Percentiles rank a stretch among this genome's conserved stretches.
Conservation (phyloP, 352 stramenopile species). For the Halophytophthora batemanensis region DNA sequence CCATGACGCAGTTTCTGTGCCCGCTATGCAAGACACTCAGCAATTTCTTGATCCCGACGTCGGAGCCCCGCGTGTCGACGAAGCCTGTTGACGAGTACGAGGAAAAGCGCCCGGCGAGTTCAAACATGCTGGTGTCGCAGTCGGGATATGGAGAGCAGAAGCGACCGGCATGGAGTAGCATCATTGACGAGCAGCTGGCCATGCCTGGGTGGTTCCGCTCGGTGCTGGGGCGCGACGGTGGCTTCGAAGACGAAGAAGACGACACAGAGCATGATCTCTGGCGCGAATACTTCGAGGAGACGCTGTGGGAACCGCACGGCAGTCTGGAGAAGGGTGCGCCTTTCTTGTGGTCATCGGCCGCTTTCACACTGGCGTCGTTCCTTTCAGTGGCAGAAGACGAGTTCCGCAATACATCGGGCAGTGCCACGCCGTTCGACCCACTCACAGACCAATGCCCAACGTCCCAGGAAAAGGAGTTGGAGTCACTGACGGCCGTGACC, state of each 20-base stretch:
- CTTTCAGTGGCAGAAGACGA: constrained; percentile 68
- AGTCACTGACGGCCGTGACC: constrained; percentile 66
- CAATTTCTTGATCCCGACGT: constrained; percentile 89
- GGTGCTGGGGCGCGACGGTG: constrained; percentile 66
- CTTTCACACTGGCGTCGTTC: constrained; percentile 79
- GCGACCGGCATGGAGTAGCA: constrained; percentile 38
- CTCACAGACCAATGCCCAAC: constrained; percentile 53
- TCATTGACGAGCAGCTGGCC: constrained; percentile 60
- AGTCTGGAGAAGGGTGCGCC: constrained; percentile 84
- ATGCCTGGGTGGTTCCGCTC: constrained; percentile 67
- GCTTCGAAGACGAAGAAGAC: constrained; percentile 41
- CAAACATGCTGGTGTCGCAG: background rate
- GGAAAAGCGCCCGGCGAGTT: constrained; percentile 10
- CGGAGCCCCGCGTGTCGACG: constrained; percentile 37
- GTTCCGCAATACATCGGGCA: constrained; percentile 16
- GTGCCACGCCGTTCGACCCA: constrained; percentile 39
- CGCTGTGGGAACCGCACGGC: constrained; percentile 81
- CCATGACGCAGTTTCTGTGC: constrained; percentile 91
- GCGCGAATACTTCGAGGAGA: constrained; percentile 87
- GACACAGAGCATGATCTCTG: constrained; percentile 72
- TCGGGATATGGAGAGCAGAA: constrained; percentile 16
- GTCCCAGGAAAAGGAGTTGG: constrained; percentile 79
- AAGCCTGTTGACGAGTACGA: constrained; percentile 19
- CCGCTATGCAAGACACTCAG: constrained; percentile 91
- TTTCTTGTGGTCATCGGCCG: constrained; percentile 83